Evolutionary conservation across 345 rosid species (phyloP).

Genomic region (Ailanthus altissimus): DNA sequence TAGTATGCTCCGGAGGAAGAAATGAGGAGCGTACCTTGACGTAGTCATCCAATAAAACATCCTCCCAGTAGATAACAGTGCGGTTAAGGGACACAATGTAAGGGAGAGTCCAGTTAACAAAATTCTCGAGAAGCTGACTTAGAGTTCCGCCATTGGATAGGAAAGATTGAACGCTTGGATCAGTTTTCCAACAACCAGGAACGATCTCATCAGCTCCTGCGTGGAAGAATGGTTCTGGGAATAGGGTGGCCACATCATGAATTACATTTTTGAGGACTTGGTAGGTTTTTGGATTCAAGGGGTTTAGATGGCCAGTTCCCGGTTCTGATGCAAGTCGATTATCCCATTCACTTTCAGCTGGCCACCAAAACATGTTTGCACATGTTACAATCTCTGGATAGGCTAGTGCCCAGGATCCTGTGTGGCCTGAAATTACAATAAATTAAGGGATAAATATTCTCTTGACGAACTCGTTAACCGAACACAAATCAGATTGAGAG

Average conservation of each 20-base stretch:
- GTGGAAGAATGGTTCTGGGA: conserved; percentile 78
- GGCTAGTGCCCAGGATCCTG: conserved; percentile 66
- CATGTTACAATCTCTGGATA: conserved; percentile 78
- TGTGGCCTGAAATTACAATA: not conserved
- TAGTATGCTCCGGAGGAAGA: conserved; percentile 60
- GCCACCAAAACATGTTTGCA: conserved; percentile 89
- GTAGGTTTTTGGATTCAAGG: conserved; percentile 69
- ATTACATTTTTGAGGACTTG: conserved; percentile 65
- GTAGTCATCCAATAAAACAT: conserved; percentile 53
- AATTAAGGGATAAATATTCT: not conserved
- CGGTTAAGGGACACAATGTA: conserved; percentile 65
- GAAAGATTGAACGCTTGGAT: conserved; percentile 56
- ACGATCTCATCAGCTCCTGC: conserved; percentile 73
- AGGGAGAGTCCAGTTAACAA: conserved; percentile 58
- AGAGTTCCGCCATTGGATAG: conserved; percentile 66
- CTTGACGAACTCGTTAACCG: too few species aligned
- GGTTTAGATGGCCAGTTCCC: conserved; percentile 86
- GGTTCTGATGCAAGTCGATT: conserved; percentile 84
- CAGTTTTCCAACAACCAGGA: conserved; percentile 85
- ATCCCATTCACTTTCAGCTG: conserved; percentile 51
- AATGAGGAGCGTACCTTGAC: conserved; percentile 53
- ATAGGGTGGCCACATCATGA: conserved; percentile 41
- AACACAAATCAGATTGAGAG: too few species aligned
- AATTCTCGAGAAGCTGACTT: conserved; percentile 65
- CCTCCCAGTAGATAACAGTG: conserved; percentile 84